These are phyloP conservation scores for Ambrosiella beaveri DNA, from an alignment of 2,329 filamentous ascomycete genomes.

Conservation along the genomic window DNA sequence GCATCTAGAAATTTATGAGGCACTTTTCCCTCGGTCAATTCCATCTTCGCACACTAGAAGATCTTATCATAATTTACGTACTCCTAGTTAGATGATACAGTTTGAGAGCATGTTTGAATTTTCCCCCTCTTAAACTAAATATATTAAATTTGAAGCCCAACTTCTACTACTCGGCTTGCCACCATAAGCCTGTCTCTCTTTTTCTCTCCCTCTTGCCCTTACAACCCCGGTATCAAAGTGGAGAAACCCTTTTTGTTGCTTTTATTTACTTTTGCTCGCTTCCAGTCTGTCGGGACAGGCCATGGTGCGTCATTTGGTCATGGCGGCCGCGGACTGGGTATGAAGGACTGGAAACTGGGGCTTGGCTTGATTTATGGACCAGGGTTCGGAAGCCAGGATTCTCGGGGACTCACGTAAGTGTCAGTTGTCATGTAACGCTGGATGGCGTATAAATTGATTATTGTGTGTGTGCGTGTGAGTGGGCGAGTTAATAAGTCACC, in stretches of 20 bases:
- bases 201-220: background rate
- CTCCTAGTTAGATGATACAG: no score
- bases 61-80: no score
- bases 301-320: slow-evolving; percentile 3
- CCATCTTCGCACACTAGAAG: no score
- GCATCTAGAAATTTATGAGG: no score
- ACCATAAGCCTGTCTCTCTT: background rate
- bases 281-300: slow-evolving; percentile 3
- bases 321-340: background rate
- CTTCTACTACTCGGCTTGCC: background rate
- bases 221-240: background rate
- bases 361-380: background rate
- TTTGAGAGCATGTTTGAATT: no score
- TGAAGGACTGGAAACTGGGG: background rate
- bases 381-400: background rate
- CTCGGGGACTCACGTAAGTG: background rate
- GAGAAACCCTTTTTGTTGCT: background rate
- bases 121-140: no score
- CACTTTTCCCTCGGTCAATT: no score
- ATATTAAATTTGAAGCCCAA: background rate
- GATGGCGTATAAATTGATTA: background rate
- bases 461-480: no score
- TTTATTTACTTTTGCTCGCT: background rate
- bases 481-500: no score
- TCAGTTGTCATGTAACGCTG: background rate